phyloP scores from a whole-genome alignment of 2,329 filamentous ascomycete species.

The Colletotrichum karsti region DNA sequence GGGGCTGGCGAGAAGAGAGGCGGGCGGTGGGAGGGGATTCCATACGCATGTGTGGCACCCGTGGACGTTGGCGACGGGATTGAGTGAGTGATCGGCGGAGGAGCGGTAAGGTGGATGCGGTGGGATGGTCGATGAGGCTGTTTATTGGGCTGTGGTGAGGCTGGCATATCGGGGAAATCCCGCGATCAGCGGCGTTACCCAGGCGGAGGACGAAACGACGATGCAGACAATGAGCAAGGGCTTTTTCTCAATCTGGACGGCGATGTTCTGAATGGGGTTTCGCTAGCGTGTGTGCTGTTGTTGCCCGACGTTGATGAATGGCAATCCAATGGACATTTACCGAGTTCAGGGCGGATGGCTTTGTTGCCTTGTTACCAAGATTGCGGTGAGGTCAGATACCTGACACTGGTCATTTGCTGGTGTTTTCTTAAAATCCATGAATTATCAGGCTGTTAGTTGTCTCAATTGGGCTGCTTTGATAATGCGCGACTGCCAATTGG shows the following conservation, averaged over 20 bases:
- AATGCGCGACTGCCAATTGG: not conserved
- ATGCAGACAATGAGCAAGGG: not conserved
- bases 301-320: not conserved
- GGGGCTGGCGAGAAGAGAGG: not conserved
- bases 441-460: not conserved
- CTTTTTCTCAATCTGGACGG: not conserved
- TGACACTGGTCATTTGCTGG: too few relatives aligned
- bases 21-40: not conserved
- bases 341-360: not conserved
- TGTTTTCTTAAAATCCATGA: too few relatives aligned
- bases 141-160: slow-evolving; percentile 10
- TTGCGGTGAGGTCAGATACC: slow-evolving; percentile 23
- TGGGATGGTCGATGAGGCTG: slow-evolving; percentile 14
- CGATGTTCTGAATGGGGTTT: not conserved
- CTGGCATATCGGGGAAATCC: slow-evolving; percentile 1
- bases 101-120: slow-evolving; percentile 2
- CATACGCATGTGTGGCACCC: not conserved
- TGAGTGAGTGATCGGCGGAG: not conserved
- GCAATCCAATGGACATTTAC: not conserved
- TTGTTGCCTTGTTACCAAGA: not conserved
- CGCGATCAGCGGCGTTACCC: slow-evolving; percentile 13
- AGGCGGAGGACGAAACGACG: slow-evolving; percentile 4
- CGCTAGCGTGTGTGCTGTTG: not conserved
- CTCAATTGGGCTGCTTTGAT: not conserved
- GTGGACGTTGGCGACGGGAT: too few relatives aligned